Base-by-base conservation (phyloP, 1,284 basidiomycete genomes). In the Pterulicium gracile region DNA sequence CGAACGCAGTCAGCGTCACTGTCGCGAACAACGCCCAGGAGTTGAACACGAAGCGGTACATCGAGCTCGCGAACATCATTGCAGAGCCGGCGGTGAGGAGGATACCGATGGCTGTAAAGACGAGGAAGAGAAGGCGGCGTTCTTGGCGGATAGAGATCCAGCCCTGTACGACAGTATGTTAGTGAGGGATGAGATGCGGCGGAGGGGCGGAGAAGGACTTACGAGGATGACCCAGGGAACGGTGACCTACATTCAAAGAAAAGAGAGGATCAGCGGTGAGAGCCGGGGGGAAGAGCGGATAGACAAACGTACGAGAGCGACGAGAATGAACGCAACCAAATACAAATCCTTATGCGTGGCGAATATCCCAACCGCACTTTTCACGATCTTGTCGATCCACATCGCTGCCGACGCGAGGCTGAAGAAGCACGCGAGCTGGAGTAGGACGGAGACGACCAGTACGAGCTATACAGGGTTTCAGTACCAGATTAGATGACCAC, bases 361-460 rank as follows among this genome's bases (percentile, higher is more conserved):
- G 27, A 67, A 51, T 4, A 44, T 42, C 20, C 58, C 56, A 23
- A 69, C 57, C 18, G 57, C 50, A 1, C 64, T 62, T 23, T 58
- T 58, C 36, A 61, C 65, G 2, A 76, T 63, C 56, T 75, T 73
- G 51, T 70, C 66, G 24, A 76, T 64, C 75, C 76, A 79, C 46
- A 77, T 59, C 1, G 60, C 68, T 4, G 69, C 63, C 15, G 70
- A 67, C 1, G 69, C 65, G 13, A 77, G 48, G 3, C 66, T 62
- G 55, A 78, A 77, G 57, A 79, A 79, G 4, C 64, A 59, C 1
- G 73, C 61, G 5, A 79, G 61, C 43, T 79, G 74, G 12, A 78
- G 56, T 44, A 59, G 60, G 7, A 72, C 74, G 2, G 68, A 72
- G 47, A 79, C 67, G 17, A 68, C 57, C 5, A 78, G 62, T 4